Percentiles rank a stretch among this genome's conserved stretches.
phyloP scores from a whole-genome alignment of 1,284 basidiomycete genomes.

The Ceraceosorus guamensis region DNA sequence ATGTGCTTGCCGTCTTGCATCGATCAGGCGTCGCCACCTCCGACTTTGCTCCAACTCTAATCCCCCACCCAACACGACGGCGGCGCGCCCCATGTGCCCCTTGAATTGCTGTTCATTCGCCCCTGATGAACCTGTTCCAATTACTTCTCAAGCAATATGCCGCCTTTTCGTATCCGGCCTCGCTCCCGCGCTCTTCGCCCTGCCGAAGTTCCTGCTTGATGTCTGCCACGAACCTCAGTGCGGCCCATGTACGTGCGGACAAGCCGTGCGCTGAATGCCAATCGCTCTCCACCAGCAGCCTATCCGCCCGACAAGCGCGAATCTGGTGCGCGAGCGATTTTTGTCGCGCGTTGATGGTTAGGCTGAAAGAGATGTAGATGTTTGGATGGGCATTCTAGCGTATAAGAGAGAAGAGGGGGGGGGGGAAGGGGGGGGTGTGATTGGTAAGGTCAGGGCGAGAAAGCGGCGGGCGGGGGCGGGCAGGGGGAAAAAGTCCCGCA shows the following conservation, averaged over 20 bases:
- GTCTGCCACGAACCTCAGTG: slow-evolving; percentile 4
- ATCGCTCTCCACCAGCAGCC: slow-evolving; percentile 37
- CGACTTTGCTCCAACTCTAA: too few relatives aligned
- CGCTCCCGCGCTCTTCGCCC: background rate
- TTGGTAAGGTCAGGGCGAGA: too few relatives aligned
- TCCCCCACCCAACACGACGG: too few relatives aligned
- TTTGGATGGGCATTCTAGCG: too few relatives aligned
- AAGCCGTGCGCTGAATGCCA: slow-evolving; percentile 27
- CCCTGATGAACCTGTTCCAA: slow-evolving; percentile 2
- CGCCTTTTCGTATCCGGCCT: background rate
- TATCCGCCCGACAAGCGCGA: slow-evolving; percentile 13
- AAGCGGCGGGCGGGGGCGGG: too few relatives aligned
- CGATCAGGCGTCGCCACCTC: too few relatives aligned
- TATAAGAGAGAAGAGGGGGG: too few relatives aligned
- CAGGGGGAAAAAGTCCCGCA: too few relatives aligned
- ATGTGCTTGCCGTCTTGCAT: too few relatives aligned
- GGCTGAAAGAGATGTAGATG: slow-evolving; percentile 38
- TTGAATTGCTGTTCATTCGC: too few relatives aligned
- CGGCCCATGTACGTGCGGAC: slow-evolving; percentile 5
- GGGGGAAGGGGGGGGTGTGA: too few relatives aligned
- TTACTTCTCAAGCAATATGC: background rate
- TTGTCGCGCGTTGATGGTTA: slow-evolving; percentile 36
- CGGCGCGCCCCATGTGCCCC: too few relatives aligned
- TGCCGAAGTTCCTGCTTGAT: background rate
- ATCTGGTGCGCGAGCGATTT: slow-evolving; percentile 21